Evolutionary conservation across 2,329 filamentous ascomycete genomes (phyloP), one percentile per base, ranked within the genome.

Genomic region (Colletotrichum lini): DNA sequence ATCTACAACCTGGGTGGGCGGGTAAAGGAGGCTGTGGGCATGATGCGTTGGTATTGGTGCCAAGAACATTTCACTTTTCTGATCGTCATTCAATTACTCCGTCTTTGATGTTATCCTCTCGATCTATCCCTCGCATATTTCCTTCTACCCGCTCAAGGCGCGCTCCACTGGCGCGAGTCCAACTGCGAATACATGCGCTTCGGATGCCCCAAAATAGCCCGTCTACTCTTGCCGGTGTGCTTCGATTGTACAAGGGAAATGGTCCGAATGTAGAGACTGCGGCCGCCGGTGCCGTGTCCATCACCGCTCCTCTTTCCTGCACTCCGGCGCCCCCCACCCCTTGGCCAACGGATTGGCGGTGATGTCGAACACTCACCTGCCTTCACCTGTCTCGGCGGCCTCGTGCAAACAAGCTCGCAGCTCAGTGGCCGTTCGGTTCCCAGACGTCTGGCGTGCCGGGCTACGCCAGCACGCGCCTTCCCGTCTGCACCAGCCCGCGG

Each of bases 381-480:
- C 45, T 30, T 62, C 59, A 66, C 50, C 70, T 57, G 56, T 57
- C 49, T 60, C 60, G 49, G 49, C 59, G 47, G 23, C 66, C 67
- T 72, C 70, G 70, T 72, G 70, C 60, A 35, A 56, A 70, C 56
- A 70, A 70, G 61, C 66, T 72, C 54, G 66, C 70, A 70, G 60
- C 67, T 70, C 56, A 72, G 70, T 72, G 70, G 70, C 35, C 65
- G 26, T 65, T 53, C 26, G 18, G 40, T 72, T 70, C 54, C 66
- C 54, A 57, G 54, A 35, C 61, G 38, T 68, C 30, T 63, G 67
- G 61, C 60, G 47, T 65, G 42, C 23, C 40, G 40, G 35, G 54
- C 45, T 23, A 54, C 54, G 60, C 47, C 60, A 45, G 66, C 60
- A 44, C 38, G 35, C 65, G 56, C 50, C 65, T 44, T 64, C 42